Evolutionary conservation across 176 grass and related monocot species (phyloP), one percentile per base, ranked within the genome.

Genomic region (Musa acuminata): DNA sequence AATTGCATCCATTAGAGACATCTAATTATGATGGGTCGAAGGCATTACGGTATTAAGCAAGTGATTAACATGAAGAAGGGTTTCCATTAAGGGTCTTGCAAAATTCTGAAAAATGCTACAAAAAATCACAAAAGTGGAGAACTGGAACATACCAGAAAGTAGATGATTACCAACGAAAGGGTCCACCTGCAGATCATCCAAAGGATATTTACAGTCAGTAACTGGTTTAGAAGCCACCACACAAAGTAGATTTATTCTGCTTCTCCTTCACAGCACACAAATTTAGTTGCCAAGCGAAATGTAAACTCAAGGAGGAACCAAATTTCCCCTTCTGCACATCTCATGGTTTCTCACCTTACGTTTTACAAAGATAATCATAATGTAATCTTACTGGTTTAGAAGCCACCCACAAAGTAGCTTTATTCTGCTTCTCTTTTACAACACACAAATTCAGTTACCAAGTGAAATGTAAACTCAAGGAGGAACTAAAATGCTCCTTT

Each of bases 171-270:
- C 13, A 78, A 68, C 2, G 51, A 53, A 78, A 68, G 69, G 22
- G 76, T 68, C 76, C 76, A 78, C 76, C 76, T 78, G 64, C 63
- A 78, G 22, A 69, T 78, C 10, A 8, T 68, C 17, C 51, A 68
- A 11, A 78, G 26, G 17, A 63, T 51, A 0, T 62, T 76, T 49
- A 75, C 9, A 62, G 22, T 62, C 27, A 49, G 11, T 19, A 29
- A 49, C 13, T 48, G 2, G 12, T 48, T 55, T 9, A 10, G 1
- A 24, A 53, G 8, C 14, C 13, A 17, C 17, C 5, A n/a, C 2
- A 17, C n/a, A 35, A 12, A 68, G 65, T 27, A 68, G 23, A 29
- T 27, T 68, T 27, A 35, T 68, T 22, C 65, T 25, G 9, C 11
- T 26, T 35, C 22, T 23, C 13, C 48, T 24, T 35, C 26, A 13